Conservation (phyloP, 805 yeast genomes). For the Saccharomycopsis synnaedendra region DNA sequence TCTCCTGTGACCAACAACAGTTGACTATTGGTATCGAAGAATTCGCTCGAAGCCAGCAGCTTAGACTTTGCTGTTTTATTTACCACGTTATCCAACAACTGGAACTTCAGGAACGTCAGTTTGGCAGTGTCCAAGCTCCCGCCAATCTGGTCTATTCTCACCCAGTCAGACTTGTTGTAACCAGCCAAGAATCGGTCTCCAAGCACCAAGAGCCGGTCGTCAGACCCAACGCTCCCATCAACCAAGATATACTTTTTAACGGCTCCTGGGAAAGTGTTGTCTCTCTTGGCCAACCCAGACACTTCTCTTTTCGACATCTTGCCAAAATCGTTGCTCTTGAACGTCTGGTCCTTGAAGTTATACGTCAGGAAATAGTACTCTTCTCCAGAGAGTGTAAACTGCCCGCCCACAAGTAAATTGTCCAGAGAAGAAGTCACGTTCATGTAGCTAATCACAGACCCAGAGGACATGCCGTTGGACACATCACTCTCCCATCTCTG, state of each 20-base stretch:
- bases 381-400: conserved; percentile 31
- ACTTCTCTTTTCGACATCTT: conserved; percentile 14
- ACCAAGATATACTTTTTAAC: conserved; percentile 36
- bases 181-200: conserved; percentile 29
- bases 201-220: conserved; percentile 22
- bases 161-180: conserved; percentile 18
- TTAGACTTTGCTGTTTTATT: conserved; percentile 19
- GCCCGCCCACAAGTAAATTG: conserved; percentile 36
- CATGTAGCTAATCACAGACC: conserved; percentile 46
- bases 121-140: conserved; percentile 4
- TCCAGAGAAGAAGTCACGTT: conserved; percentile 30
- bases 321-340: conserved; percentile 18
- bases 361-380: conserved; percentile 37
- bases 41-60: conserved; percentile 18
- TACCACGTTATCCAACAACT: conserved; percentile 21
- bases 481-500: conserved; percentile 42
- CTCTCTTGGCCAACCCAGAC: conserved; percentile 6
- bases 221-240: conserved; percentile 22
- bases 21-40: conserved; percentile 29
- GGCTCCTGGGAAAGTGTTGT: conserved; percentile 24
- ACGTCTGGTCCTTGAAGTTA: conserved; percentile 33
- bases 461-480: conserved; percentile 22
- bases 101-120: conserved; percentile 17
- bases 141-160: conserved; percentile 8
- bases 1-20: conserved; percentile 49